Evolutionary conservation across 1,284 basidiomycete genomes (phyloP).

Genomic region (Apiotrichum siamense): DNA sequence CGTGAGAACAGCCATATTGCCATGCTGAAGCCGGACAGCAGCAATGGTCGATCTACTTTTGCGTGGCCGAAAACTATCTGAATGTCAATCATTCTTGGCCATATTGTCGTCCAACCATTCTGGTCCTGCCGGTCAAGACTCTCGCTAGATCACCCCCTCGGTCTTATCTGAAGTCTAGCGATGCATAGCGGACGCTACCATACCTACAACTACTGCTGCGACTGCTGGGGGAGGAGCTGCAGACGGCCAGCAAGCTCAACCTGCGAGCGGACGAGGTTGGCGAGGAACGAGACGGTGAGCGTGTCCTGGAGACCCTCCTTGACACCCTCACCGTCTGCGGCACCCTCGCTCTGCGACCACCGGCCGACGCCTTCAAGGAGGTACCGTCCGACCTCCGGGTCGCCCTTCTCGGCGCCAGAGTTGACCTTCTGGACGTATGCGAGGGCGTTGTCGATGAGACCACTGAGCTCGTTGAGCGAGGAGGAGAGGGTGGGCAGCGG

Average conservation of each 20-base stretch:
- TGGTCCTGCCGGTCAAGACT: too few relatives aligned
- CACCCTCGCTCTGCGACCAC: conserved; percentile 52
- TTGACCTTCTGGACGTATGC: conserved; percentile 80
- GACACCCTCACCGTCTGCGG: conserved; percentile 38
- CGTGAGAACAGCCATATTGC: too few relatives aligned
- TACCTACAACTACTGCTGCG: conserved; percentile 12
- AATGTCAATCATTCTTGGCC: too few relatives aligned
- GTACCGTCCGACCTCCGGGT: conserved; percentile 83
- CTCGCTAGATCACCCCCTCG: too few relatives aligned
- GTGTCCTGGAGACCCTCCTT: conserved; percentile 62
- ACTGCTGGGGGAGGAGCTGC: conserved; percentile 58
- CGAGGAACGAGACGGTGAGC: conserved; percentile 89
- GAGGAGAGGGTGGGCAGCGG: conserved; percentile 39
- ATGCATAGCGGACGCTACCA: background rate
- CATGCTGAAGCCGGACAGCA: too few relatives aligned
- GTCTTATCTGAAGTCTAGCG: background rate
- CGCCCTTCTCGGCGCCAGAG: conserved; percentile 69
- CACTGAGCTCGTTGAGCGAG: conserved; percentile 48
- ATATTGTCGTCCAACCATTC: too few relatives aligned
- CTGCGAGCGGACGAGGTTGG: conserved; percentile 89
- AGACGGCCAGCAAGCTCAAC: conserved; percentile 87
- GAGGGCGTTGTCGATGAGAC: conserved; percentile 57
- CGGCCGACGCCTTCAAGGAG: conserved; percentile 81
- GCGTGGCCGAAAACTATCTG: too few relatives aligned
- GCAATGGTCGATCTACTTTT: too few relatives aligned